phyloP scores from a whole-genome alignment of 2,329 filamentous ascomycete species.

The Sporothrix mexicana region DNA sequence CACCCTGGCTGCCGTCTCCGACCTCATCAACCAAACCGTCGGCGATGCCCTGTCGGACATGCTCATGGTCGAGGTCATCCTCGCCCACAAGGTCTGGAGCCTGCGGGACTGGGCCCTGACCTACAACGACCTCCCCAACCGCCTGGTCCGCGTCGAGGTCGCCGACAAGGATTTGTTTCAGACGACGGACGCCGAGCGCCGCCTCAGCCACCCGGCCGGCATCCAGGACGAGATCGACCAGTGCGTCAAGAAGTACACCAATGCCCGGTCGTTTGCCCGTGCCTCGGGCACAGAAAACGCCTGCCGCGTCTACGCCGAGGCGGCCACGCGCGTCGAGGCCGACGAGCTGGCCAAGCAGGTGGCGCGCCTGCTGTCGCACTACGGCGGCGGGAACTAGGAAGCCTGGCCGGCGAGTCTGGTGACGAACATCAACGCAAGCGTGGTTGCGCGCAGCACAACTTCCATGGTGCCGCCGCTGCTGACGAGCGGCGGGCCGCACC shows the following conservation, averaged over 20 bases:
- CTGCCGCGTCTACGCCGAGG: conserved; percentile 94
- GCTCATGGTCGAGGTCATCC: conserved; percentile 92
- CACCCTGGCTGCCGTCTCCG: conserved; percentile 78
- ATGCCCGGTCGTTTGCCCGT: conserved; percentile 86
- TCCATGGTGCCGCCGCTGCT: conserved; percentile 26
- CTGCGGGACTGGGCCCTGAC: conserved; percentile 90
- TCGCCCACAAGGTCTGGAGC: conserved; percentile 92
- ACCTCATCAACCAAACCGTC: conserved; percentile 97
- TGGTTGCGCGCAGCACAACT: neutral
- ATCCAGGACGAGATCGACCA: conserved; percentile 86
- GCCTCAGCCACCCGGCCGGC: conserved; percentile 77
- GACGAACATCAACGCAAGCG: neutral
- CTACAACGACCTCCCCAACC: conserved; percentile 93
- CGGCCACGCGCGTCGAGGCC: conserved; percentile 84
- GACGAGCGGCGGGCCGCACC: conserved; percentile 31
- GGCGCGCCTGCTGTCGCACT: conserved; percentile 72
- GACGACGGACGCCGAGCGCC: conserved; percentile 90
- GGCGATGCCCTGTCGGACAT: conserved; percentile 96
- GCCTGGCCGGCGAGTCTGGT: neutral
- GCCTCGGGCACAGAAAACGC: conserved; percentile 96
- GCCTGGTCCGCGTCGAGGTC: conserved; percentile 91
- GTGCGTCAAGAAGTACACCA: conserved; percentile 86
- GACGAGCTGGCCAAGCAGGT: conserved; percentile 90
- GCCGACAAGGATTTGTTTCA: conserved; percentile 86
- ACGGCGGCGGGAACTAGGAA: conserved; percentile 44